These are phyloP conservation scores for Mycosphaerelloides madeirae DNA, from an alignment of 2,329 filamentous ascomycete species.

Conservation along the genomic window DNA sequence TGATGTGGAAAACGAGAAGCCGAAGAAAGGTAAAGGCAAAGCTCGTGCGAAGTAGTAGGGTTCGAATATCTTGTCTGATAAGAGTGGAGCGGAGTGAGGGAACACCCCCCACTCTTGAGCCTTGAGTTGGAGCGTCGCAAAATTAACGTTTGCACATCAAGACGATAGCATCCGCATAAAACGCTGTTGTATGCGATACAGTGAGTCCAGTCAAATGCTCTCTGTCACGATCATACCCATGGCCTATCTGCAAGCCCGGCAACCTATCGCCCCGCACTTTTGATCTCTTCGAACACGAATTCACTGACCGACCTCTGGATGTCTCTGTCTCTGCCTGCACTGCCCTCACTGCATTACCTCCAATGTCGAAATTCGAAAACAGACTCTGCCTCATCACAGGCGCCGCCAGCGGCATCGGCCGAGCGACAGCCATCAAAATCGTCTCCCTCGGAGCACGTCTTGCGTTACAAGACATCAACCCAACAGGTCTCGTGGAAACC, in stretches of 20 bases:
- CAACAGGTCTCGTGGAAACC: constrained; percentile 27
- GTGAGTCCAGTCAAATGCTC: too few relatives aligned
- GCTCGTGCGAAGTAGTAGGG: constrained; percentile 20
- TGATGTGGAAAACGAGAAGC: constrained; percentile 36
- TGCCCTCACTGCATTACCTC: not conserved
- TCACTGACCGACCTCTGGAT: too few relatives aligned
- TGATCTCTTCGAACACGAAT: not conserved
- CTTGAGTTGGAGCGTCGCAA: not conserved
- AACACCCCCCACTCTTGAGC: too few relatives aligned
- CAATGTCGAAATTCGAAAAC: constrained; percentile 18
- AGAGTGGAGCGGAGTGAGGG: not conserved
- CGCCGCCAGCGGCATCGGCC: constrained; percentile 37
- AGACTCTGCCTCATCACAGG: constrained; percentile 26
- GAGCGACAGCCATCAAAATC: constrained; percentile 42
- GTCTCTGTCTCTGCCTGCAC: too few relatives aligned
- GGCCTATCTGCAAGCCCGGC: constrained; percentile 2
- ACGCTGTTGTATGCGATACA: constrained; percentile 1
- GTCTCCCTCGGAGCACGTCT: constrained; percentile 40
- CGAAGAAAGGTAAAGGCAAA: constrained; percentile 42
- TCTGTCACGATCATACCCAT: not conserved
- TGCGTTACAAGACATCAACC: constrained; percentile 39
- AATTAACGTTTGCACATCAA: not conserved
- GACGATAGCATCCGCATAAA: not conserved
- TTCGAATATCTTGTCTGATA: constrained; percentile 41
- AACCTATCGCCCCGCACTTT: constrained; percentile 2